These are phyloP conservation scores for Plasmodium vivax DNA, from an alignment of 169 alveolate genomes.

Conservation along the genomic window DNA sequence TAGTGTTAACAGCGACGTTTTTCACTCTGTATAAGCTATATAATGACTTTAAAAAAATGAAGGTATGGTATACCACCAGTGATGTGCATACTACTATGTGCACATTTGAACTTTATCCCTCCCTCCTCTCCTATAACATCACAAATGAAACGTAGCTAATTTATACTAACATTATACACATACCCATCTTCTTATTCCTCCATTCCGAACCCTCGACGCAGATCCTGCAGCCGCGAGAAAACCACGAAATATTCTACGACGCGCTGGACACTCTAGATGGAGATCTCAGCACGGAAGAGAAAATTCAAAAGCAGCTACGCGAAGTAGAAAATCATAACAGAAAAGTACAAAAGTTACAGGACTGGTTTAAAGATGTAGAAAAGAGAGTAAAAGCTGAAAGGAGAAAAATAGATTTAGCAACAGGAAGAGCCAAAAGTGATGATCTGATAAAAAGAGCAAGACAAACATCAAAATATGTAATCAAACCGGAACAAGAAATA, in stretches of 20 bases:
- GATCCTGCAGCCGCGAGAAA: background rate
- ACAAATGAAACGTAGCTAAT: background rate
- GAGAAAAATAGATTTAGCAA: background rate
- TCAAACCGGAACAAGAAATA: background rate
- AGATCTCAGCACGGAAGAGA: background rate
- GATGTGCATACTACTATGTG: background rate
- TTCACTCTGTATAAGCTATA: background rate
- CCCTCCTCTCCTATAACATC: background rate
- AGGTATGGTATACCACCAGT: background rate
- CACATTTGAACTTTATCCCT: background rate
- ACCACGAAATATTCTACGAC: background rate
- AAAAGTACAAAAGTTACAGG: background rate
- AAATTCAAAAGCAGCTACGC: background rate
- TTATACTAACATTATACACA: background rate
- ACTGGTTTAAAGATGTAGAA: constrained; percentile 30
- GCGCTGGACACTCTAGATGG: background rate
- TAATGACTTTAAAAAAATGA: background rate
- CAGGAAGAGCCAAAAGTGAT: background rate
- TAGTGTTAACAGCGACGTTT: background rate
- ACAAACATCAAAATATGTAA: background rate
- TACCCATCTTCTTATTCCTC: background rate
- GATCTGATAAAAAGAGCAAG: background rate
- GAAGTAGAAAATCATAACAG: constrained; percentile 11
- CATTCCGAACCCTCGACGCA: background rate
- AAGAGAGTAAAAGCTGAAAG: background rate